Evolutionary conservation across 805 yeast genomes (phyloP).

Genomic region (Yamadazyma sp.): DNA sequence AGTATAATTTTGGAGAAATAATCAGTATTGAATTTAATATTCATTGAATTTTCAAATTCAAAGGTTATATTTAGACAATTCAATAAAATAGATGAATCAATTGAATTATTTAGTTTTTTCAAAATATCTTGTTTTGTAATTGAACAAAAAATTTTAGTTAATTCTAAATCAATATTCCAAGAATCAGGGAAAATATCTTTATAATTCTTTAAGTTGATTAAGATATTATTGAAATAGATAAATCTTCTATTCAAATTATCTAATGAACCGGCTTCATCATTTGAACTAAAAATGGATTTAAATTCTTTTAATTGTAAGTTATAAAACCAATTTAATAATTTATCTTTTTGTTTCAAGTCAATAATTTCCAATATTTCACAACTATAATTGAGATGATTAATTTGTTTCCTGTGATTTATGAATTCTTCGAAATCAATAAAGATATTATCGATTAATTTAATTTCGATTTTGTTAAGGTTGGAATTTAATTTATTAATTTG

Average conservation of each 20-base stretch:
- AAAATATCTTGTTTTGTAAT: conserved; percentile 64
- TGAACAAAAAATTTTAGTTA: conserved; percentile 63
- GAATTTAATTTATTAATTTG: conserved; percentile 68
- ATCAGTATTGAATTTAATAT: conserved; percentile 54
- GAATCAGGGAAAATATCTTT: conserved; percentile 56
- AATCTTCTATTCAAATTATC: conserved; percentile 83
- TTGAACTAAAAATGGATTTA: conserved; percentile 64
- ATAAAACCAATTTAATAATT: conserved; percentile 71
- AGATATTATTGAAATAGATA: conserved; percentile 71
- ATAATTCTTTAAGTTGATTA: conserved; percentile 56
- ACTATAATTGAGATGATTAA: conserved; percentile 50
- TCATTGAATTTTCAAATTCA: conserved; percentile 77
- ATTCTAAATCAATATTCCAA: conserved; percentile 68
- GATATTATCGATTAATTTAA: conserved; percentile 62
- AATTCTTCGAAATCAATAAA: conserved; percentile 65
- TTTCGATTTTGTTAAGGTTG: conserved; percentile 56
- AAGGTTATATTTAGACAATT: conserved; percentile 70
- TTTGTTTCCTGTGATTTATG: conserved; percentile 25
- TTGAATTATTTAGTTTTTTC: conserved; percentile 24
- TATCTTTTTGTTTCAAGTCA: conserved; percentile 54
- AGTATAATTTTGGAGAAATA: conserved; percentile 49
- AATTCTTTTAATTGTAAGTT: conserved; percentile 70
- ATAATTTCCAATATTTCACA: conserved; percentile 68
- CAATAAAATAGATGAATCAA: conserved; percentile 59
- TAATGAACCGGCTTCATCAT: conserved; percentile 92